Evolutionary conservation across 208 protist species (phyloP).

Genomic region (Crithidia sp.): DNA sequence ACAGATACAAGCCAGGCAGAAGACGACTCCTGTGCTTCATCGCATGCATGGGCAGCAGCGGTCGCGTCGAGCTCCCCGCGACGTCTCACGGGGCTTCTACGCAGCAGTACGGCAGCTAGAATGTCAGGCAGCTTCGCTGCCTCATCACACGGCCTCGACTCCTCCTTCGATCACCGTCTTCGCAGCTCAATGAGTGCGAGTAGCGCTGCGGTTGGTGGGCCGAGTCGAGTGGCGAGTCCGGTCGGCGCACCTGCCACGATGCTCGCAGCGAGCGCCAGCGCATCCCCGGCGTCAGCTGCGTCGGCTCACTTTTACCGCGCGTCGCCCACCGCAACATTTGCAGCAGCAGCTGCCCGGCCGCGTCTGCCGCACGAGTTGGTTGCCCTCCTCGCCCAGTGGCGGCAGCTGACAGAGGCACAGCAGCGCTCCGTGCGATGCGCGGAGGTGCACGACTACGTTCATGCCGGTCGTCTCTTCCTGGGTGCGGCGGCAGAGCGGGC

Average conservation of each 20-base stretch:
- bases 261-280: too few species aligned
- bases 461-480: conserved; percentile 20
- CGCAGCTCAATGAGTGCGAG: too few species aligned
- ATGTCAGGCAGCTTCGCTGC: background rate
- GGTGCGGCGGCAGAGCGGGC: conserved; percentile 16
- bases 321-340: background rate
- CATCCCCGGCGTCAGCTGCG: background rate
- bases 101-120: too few species aligned
- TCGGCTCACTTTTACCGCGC: background rate
- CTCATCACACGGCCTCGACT: too few species aligned
- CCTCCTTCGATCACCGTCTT: too few species aligned
- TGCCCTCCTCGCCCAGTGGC: conserved; percentile 11
- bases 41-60: conserved; percentile 11
- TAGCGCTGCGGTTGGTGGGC: too few species aligned
- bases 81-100: too few species aligned
- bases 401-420: conserved; percentile 14
- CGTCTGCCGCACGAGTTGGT: background rate
- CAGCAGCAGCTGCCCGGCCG: background rate
- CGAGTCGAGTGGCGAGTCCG: too few species aligned
- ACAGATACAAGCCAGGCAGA: too few species aligned
- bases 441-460: conserved; percentile 23
- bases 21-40: too few species aligned
- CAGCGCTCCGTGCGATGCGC: conserved; percentile 17
- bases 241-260: too few species aligned
- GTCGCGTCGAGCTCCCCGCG: background rate